phyloP scores from a whole-genome alignment of 225 moss, liverwort and hornwort species.

The Marchantia paleacea region DNA sequence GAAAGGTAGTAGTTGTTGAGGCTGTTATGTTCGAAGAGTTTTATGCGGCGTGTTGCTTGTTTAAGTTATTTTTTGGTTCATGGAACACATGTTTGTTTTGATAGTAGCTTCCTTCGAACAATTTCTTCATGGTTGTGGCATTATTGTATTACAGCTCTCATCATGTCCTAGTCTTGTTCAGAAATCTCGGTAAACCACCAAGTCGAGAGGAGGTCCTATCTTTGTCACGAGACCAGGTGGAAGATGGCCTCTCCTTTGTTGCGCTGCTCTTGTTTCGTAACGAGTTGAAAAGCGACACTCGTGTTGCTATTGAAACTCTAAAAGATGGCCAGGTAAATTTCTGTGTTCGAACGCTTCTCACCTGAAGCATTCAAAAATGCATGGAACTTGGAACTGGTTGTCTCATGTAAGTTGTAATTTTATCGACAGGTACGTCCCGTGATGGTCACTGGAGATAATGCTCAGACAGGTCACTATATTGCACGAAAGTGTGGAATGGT shows the following conservation, averaged over 20 bases:
- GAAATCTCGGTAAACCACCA: constrained; percentile 41
- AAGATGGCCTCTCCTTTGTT: constrained; percentile 43
- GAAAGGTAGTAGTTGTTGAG: background rate
- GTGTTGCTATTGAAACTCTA: constrained; percentile 36
- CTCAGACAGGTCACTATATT: constrained; percentile 57
- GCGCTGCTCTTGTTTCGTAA: constrained; percentile 62
- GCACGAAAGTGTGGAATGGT: constrained; percentile 56
- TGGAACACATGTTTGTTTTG: background rate
- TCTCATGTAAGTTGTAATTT: background rate
- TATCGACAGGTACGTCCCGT: constrained; percentile 53
- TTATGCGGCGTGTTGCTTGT: background rate
- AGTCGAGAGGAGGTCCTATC: constrained; percentile 33
- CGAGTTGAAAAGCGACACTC: constrained; percentile 55
- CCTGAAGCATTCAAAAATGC: background rate
- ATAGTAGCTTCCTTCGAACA: background rate
- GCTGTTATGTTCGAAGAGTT: background rate
- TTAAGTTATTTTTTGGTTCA: background rate
- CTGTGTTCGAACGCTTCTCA: background rate
- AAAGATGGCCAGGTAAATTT: constrained; percentile 47
- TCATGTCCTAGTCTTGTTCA: constrained; percentile 15
- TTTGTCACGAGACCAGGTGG: constrained; percentile 55
- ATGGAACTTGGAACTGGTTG: background rate
- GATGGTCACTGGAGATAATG: constrained; percentile 72
- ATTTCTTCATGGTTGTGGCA: background rate
- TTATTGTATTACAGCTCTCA: background rate